phyloP scores from a whole-genome alignment of 805 yeast genomes.

The Myxozyma geophila region DNA sequence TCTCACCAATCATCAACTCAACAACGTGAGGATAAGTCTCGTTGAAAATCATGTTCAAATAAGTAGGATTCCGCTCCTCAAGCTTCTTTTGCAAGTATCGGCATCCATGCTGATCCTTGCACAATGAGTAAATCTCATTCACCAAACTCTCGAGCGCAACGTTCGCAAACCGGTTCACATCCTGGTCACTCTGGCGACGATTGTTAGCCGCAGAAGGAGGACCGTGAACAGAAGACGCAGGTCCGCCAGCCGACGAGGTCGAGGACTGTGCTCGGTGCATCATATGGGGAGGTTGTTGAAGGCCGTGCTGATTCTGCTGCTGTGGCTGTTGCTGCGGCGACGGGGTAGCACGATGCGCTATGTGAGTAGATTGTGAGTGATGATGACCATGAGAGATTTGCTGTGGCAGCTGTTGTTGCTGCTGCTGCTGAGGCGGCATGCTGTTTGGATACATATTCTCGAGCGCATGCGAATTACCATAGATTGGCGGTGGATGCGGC shows the following conservation, averaged over 20 bases:
- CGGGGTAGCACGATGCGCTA: constrained; percentile 3
- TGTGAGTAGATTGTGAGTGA: constrained; percentile 2
- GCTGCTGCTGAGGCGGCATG: constrained; percentile 2
- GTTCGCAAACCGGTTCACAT: constrained; percentile 40
- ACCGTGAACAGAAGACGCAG: not conserved
- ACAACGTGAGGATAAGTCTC: constrained; percentile 79
- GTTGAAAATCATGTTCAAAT: constrained; percentile 62
- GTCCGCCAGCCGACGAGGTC: constrained; percentile 6
- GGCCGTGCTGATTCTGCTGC: no score
- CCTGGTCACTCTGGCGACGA: constrained; percentile 38
- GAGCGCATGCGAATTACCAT: constrained; percentile 3
- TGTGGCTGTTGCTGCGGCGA: constrained; percentile 13
- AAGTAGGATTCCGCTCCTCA: constrained; percentile 52
- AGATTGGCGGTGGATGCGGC: constrained; percentile 4
- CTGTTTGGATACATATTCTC: constrained; percentile 7
- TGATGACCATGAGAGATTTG: constrained; percentile 9
- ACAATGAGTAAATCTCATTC: constrained; percentile 72
- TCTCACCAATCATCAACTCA: constrained; percentile 71
- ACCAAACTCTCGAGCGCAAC: constrained; percentile 56
- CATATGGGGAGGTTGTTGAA: constrained; percentile 4
- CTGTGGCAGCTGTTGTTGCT: constrained; percentile 9
- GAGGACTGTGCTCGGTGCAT: constrained; percentile 21
- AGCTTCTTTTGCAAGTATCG: constrained; percentile 87
- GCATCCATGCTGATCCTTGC: constrained; percentile 97
- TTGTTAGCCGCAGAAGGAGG: not conserved